These are phyloP conservation scores for Lodderomyces beijingensis DNA, from an alignment of 1,139 yeast genomes.

Conservation along the genomic window DNA sequence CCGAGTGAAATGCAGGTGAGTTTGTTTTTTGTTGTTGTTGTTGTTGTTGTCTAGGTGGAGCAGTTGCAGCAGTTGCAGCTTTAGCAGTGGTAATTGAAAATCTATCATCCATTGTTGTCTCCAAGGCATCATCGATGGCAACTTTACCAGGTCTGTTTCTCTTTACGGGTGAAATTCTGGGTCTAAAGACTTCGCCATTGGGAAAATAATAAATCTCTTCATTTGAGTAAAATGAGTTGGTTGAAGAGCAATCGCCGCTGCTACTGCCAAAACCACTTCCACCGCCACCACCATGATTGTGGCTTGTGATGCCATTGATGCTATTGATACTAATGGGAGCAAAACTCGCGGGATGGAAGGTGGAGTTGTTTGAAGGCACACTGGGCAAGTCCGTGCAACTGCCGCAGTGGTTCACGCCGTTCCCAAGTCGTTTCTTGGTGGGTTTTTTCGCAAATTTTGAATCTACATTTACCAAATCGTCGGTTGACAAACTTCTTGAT, in stretches of 20 bases:
- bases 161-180: slow-evolving; percentile 36
- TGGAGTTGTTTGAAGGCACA: not conserved
- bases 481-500: slow-evolving; percentile 35
- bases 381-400: not conserved
- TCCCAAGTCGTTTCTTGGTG: slow-evolving; percentile 18
- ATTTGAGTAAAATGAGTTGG: slow-evolving; percentile 7
- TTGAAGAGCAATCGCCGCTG: not conserved
- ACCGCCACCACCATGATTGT: not conserved
- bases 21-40: not conserved
- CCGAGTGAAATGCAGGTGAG: slow-evolving; percentile 2
- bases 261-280: slow-evolving; percentile 1
- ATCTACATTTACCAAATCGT: slow-evolving; percentile 34
- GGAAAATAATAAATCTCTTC: slow-evolving; percentile 39
- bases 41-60: not conserved
- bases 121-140: slow-evolving; percentile 1
- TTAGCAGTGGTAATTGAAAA: not conserved
- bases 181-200: slow-evolving; percentile 53
- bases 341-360: not conserved
- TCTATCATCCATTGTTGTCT: slow-evolving; percentile 1
- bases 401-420: too few relatives aligned
- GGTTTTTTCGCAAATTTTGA: slow-evolving; percentile 33
- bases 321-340: slow-evolving; percentile 1
- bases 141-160: slow-evolving; percentile 36
- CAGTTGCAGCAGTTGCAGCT: not conserved
- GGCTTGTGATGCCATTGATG: slow-evolving; percentile 1